Base-by-base conservation (phyloP, 768 basidiomycete genomes). In the Lyophyllum shimeji region DNA sequence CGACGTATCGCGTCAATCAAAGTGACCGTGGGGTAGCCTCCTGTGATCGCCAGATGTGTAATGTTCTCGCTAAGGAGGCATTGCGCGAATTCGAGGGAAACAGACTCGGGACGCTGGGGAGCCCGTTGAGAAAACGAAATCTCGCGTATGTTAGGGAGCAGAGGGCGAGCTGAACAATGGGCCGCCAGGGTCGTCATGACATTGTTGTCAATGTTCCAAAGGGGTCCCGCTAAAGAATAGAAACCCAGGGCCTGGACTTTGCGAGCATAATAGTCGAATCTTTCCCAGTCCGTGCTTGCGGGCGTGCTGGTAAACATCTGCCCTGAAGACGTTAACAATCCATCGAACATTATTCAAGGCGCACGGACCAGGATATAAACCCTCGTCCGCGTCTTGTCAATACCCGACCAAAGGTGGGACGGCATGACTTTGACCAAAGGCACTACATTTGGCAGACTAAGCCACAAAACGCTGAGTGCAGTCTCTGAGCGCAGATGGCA, bases 351-450 rank as follows among this genome's bases (percentile, higher is more conserved):
- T 17, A 20, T n/a, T 44, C 3, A 11, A 39, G 7, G 17, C 9
- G 12, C 11, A 15, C 51, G 13, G 9, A 52, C 39, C 24, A 52
- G 23, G 42, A 23, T n/a, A 31, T 23, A 12, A 21, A 18, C 8
- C 5, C 34, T 15, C 17, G 51, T 7, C 27, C 24, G 29, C 9
- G 29, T 29, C 29, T 4, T 5, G 29, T 29, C 4, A 29, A 29
- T 29, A 9, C 29, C 5, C 25, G 20, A 11, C 55, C 55, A 56
- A 31, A 50, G 21, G 15, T 44, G 33, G 7, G 27, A 37, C 4
- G 55, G 55, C 48, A 56, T 56, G 7, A 44, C 42, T 23, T 43
- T n/a, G 3, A 56, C 29, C 11, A 56, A 29, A 39, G 17, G 18
- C 8, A 27, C 47, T 2, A 56, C 15, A 1, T 1, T 21, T 7